A percentile compares a stretch with the other conserved stretches of the same genome.
Conservation (phyloP, 805 yeast species). For the Grigorovia yakushimaensis region DNA sequence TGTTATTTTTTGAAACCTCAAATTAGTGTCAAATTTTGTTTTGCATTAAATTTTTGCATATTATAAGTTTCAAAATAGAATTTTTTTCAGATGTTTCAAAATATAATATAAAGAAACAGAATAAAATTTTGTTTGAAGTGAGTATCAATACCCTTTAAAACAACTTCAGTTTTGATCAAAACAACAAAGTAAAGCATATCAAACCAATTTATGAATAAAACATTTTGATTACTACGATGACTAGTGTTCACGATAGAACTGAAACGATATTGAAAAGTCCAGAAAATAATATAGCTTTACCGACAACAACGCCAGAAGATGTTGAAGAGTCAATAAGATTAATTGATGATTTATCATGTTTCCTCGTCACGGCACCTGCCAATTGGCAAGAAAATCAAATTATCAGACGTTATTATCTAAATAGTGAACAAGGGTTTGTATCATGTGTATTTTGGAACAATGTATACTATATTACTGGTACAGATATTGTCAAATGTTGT, state of each 20-base stretch:
- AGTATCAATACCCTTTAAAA: background rate
- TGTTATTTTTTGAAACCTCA: background rate
- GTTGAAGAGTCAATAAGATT: constrained; percentile 44
- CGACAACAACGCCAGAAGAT: background rate
- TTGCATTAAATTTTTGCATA: background rate
- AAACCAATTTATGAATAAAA: background rate
- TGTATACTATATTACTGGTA: constrained; percentile 84
- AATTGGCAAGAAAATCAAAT: constrained; percentile 87
- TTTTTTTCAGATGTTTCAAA: background rate
- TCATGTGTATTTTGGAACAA: constrained; percentile 90
- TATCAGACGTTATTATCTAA: constrained; percentile 73
- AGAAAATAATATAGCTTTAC: constrained; percentile 1
- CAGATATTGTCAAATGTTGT: constrained; percentile 88
- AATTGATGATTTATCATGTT: constrained; percentile 74
- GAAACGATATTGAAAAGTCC: constrained; percentile 12
- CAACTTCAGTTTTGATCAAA: background rate
- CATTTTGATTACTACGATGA: background rate
- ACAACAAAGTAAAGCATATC: background rate
- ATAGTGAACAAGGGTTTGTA: constrained; percentile 83
- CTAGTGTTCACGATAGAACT: constrained; percentile 11
- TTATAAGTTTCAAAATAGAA: background rate
- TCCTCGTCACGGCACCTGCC: constrained; percentile 88
- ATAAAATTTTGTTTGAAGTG: background rate
- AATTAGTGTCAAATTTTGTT: background rate
- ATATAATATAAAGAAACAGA: background rate